Evolutionary conservation across 176 grass and related monocot species (phyloP).

Genomic region (Zoysia pacifica): DNA sequence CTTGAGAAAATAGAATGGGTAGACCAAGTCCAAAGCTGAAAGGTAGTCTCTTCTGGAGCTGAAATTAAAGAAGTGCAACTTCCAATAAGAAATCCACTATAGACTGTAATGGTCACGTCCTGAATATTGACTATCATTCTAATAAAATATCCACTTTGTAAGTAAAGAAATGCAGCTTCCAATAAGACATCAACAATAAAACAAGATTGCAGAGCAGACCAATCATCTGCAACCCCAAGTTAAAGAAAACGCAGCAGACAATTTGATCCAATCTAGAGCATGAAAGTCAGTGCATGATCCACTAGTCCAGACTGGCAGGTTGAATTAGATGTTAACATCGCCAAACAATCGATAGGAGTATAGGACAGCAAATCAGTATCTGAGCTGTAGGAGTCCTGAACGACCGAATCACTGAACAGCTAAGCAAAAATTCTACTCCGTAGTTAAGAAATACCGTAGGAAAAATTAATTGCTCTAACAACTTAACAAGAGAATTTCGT

Average conservation of each 20-base stretch:
- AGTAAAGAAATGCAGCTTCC: neutral
- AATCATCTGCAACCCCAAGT: neutral
- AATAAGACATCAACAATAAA: neutral
- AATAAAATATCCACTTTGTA: neutral
- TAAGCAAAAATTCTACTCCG: slow-evolving; percentile 9
- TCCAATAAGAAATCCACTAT: slow-evolving; percentile 1
- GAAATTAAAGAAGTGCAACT: neutral
- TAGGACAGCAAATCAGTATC: neutral
- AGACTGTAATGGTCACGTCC: neutral
- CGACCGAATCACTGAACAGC: slow-evolving; percentile 16
- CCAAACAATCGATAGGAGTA: neutral
- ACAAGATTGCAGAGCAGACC: neutral
- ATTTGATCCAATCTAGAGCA: slow-evolving; percentile 4
- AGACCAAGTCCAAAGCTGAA: slow-evolving; percentile 9
- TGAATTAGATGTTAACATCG: neutral
- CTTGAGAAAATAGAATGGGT: neutral
- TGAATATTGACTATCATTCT: neutral
- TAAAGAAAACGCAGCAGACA: neutral
- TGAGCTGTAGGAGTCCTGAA: slow-evolving; percentile 6
- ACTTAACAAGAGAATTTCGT: slow-evolving; percentile 29
- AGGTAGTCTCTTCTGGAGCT: neutral
- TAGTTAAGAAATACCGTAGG: slow-evolving; percentile 9
- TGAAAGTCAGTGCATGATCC: neutral
- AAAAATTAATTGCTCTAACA: slow-evolving; percentile 37
- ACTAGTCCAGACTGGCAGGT: neutral